A percentile compares a stretch with the other conserved stretches of the same genome.
phyloP scores from a whole-genome alignment of 257 asterid species.

The Plantago elongata region DNA sequence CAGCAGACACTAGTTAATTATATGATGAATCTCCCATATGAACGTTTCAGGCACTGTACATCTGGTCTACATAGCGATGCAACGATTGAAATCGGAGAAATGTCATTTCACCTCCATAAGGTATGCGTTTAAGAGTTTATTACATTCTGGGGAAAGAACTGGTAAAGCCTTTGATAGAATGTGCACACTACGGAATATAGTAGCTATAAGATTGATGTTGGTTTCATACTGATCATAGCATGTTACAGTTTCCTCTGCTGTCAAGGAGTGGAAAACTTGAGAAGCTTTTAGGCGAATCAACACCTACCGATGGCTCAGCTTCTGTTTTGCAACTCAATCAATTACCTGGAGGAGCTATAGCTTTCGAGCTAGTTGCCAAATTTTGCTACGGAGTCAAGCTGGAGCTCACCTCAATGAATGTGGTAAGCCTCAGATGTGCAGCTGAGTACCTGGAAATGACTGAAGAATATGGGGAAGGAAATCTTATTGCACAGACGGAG shows the following conservation, averaged over 20 bases:
- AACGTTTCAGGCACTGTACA: slow-evolving; percentile 46
- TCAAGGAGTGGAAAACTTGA: slow-evolving; percentile 39
- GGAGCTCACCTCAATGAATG: slow-evolving; percentile 36
- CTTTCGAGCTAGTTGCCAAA: slow-evolving; percentile 41
- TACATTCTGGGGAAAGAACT: too few species aligned
- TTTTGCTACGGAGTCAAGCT: slow-evolving; percentile 44
- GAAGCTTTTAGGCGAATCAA: slow-evolving; percentile 21
- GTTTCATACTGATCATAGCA: background rate
- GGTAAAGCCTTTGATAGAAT: too few species aligned
- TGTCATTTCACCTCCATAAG: slow-evolving; percentile 57
- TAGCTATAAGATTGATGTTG: background rate
- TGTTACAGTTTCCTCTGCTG: slow-evolving; percentile 42
- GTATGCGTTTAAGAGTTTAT: slow-evolving; percentile 14
- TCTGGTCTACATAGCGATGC: slow-evolving; percentile 51
- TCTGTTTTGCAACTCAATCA: slow-evolving; percentile 29
- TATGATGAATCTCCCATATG: background rate
- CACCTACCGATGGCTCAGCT: background rate
- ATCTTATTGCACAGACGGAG: slow-evolving; percentile 37
- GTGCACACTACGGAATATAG: too few species aligned
- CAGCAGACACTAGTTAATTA: too few species aligned
- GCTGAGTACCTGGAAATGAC: slow-evolving; percentile 50
- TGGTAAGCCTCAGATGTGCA: slow-evolving; percentile 42
- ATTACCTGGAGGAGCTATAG: slow-evolving; percentile 44
- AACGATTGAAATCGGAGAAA: slow-evolving; percentile 39
- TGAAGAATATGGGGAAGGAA: slow-evolving; percentile 43